Evolutionary conservation across 495 filamentous ascomycete genomes (phyloP).

Genomic region (Acidomyces sp.): DNA sequence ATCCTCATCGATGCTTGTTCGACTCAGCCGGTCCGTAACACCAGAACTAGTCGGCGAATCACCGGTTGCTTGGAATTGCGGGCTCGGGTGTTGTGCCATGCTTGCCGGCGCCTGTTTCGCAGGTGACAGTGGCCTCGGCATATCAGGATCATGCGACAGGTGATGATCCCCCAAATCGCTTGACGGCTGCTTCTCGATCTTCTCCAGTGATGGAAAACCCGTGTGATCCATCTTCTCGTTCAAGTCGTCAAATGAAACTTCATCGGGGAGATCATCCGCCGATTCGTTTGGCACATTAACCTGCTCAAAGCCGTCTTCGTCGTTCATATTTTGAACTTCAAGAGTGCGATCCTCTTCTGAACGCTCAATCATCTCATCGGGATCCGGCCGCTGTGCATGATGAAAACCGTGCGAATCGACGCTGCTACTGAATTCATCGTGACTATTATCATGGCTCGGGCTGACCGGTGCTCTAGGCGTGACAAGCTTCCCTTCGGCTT

Average conservation of each 20-base stretch:
- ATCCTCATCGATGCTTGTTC: conserved; percentile 39
- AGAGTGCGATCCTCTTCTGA: conserved; percentile 36
- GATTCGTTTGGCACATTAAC: conserved; percentile 56
- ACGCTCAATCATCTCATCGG: conserved; percentile 26
- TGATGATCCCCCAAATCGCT: background rate
- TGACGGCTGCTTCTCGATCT: conserved; percentile 6
- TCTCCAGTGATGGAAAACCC: conserved; percentile 10
- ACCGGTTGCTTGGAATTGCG: conserved; percentile 16
- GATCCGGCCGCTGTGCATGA: conserved; percentile 30
- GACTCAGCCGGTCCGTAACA: conserved; percentile 38
- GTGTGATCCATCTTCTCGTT: conserved; percentile 30
- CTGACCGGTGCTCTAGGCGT: conserved; percentile 32
- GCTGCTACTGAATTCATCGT: conserved; percentile 32
- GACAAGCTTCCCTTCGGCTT: conserved; percentile 49
- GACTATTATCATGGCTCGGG: conserved; percentile 14
- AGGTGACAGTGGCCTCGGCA: conserved; percentile 24
- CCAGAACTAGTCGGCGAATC: conserved; percentile 38
- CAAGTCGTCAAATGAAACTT: conserved; percentile 39
- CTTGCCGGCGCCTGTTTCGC: conserved; percentile 21
- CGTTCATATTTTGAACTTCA: conserved; percentile 63
- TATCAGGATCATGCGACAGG: conserved; percentile 29
- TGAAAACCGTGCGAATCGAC: conserved; percentile 35
- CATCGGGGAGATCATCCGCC: conserved; percentile 53
- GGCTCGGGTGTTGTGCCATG: background rate
- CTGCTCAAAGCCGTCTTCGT: conserved; percentile 93